These are phyloP conservation scores for Aciculosporium take DNA, from an alignment of 2,329 filamentous ascomycete species.

Conservation along the genomic window DNA sequence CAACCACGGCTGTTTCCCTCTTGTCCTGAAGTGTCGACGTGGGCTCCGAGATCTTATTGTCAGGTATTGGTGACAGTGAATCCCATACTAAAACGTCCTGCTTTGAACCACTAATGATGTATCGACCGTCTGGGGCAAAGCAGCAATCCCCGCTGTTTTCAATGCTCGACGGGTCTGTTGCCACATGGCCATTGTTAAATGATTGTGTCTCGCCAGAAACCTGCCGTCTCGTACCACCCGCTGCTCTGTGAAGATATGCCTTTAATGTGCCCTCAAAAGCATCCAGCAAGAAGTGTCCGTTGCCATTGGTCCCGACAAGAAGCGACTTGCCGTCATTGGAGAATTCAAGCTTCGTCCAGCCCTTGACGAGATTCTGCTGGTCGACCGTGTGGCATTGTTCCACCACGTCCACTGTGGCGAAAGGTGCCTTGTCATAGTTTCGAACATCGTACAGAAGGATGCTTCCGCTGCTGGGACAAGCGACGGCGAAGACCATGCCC, in stretches of 20 bases:
- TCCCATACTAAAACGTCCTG: constrained; percentile 81
- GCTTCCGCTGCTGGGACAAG: constrained; percentile 62
- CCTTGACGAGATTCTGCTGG: constrained; percentile 44
- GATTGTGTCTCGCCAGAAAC: constrained; percentile 36
- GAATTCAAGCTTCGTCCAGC: constrained; percentile 89
- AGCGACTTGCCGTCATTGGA: constrained; percentile 88
- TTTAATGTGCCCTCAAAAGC: constrained; percentile 73
- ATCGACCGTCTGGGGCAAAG: constrained; percentile 81
- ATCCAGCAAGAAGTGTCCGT: constrained; percentile 84
- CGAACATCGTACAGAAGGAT: constrained; percentile 85
- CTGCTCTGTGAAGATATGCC: constrained; percentile 52
- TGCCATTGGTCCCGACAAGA: constrained; percentile 68
- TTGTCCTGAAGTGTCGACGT: constrained; percentile 50
- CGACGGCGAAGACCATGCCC: constrained; percentile 81
- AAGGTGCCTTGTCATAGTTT: constrained; percentile 85
- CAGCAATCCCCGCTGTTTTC: constrained; percentile 66
- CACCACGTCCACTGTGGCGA: constrained; percentile 69
- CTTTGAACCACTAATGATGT: constrained; percentile 65
- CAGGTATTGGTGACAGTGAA: constrained; percentile 40
- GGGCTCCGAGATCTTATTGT: constrained; percentile 48
- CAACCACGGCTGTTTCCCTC: constrained; percentile 58
- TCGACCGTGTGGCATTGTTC: constrained; percentile 36
- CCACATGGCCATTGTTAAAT: constrained; percentile 10
- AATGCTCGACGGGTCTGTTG: constrained; percentile 24
- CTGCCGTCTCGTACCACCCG: constrained; percentile 36